These are phyloP conservation scores for Porphyra umbilicalis DNA, from an alignment of 31 red algal genomes.

Conservation along the genomic window DNA sequence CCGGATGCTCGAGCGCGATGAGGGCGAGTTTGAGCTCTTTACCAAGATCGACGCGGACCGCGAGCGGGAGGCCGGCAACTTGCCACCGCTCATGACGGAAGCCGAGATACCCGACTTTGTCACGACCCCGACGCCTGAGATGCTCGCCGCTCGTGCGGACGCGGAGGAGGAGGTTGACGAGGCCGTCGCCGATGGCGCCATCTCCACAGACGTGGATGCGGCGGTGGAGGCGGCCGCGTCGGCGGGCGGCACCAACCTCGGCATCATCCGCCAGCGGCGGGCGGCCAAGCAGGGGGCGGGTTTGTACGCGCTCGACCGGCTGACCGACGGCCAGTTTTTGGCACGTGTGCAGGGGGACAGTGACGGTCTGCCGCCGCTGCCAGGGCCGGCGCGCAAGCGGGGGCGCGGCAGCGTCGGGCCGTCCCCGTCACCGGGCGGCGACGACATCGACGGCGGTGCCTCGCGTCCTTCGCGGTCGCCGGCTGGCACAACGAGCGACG, in stretches of 20 bases:
- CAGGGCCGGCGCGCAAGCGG: neutral
- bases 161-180: neutral
- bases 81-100: slow-evolving; percentile 36
- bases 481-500: too few species aligned
- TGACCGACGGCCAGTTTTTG: neutral
- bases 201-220: neutral
- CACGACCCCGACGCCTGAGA: slow-evolving; percentile 2
- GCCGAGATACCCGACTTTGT: slow-evolving; percentile 85
- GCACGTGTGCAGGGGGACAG: neutral
- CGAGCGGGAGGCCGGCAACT: slow-evolving; percentile 12
- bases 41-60: slow-evolving; percentile 69
- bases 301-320: neutral
- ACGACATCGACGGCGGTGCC: neutral
- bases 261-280: neutral
- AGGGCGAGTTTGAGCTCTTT: slow-evolving; percentile 79
- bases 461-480: neutral
- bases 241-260: neutral
- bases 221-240: neutral
- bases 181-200: neutral
- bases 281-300: neutral
- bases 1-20: slow-evolving; percentile 77
- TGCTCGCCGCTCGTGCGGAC: slow-evolving; percentile 9
- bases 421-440: neutral
- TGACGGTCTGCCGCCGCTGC: neutral
- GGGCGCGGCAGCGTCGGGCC: neutral